Evolutionary conservation across 1,284 basidiomycete genomes (phyloP), one percentile per base, ranked within the genome.

Genomic region (Pholiota adiposa): DNA sequence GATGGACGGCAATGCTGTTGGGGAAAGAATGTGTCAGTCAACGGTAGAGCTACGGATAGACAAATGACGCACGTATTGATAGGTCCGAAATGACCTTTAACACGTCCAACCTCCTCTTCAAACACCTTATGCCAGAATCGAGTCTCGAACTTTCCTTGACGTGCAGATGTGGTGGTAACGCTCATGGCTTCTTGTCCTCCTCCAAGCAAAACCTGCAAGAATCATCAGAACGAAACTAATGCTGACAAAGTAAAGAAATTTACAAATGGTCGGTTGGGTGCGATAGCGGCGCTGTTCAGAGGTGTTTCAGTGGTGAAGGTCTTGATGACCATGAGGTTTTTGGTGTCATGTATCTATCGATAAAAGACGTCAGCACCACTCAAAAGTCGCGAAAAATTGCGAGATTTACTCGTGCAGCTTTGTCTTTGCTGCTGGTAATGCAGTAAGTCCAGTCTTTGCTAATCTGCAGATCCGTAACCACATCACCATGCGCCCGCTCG

Each of bases 71-170:
- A 93, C 84, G 97, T 98, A 81, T 99, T 99, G 79, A 98, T 93
- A 52, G 97, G 97, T 41, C 97, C 97, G 77, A 98, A 95, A 73
- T 97, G 95, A 21, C 96, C 96, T 75, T 96, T 98, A 62, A 99
- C 95, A 38, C 96, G 88, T 21, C 96, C 95, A 61, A 98, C 92
- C 76, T 99, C 97, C 82, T 99, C 97, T 76, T 98, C 97, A 69
- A 98, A 95, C 44, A 99, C 85, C 72, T 93, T 95, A 83, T 99
- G 97, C 95, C 96, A 99, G 82, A 99, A 98, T 50, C 96, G 85
- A 3, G 96, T 95, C 80, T 99, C 97, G 75, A 99, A 99, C 77
- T 97, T 97, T 41, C 97, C 97, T 74, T 97, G 94, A 58, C 97
- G 87, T 36, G 89, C 75, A 5, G 93, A 94, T 1, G 97, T 99